Percentiles rank a stretch among this genome's conserved stretches.
phyloP scores from a whole-genome alignment of 2,329 filamentous ascomycete species.

The Onygena corvina region DNA sequence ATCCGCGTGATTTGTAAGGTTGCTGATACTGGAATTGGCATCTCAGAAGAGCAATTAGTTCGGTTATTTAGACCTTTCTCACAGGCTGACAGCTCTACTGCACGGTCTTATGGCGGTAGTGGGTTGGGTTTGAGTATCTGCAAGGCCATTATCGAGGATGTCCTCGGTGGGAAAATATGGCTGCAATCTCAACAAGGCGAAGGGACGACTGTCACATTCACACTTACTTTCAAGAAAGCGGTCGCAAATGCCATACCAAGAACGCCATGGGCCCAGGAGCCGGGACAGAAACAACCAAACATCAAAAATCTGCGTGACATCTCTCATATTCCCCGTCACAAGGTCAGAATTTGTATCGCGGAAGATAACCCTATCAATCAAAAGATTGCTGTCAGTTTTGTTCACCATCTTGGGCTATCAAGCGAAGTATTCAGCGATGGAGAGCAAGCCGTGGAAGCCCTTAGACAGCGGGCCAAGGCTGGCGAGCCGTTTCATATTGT shows the following conservation, averaged over 20 bases:
- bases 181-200: constrained; percentile 61
- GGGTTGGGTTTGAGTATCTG: constrained; percentile 86
- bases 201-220: constrained; percentile 59
- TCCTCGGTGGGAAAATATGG: constrained; percentile 76
- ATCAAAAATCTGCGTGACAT: constrained; percentile 50
- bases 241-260: constrained; percentile 46
- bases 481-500: constrained; percentile 76
- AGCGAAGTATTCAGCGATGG: constrained; percentile 88
- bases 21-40: constrained; percentile 81
- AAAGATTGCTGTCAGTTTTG: constrained; percentile 84
- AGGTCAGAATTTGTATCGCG: constrained; percentile 80
- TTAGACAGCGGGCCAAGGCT: constrained; percentile 59
- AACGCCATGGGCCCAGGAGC: constrained; percentile 43
- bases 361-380: constrained; percentile 95
- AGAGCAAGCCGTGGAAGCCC: constrained; percentile 70
- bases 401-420: constrained; percentile 70
- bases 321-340: constrained; percentile 58
- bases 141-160: constrained; percentile 84
- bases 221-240: constrained; percentile 74
- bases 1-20: constrained; percentile 76
- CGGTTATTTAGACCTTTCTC: constrained; percentile 88
- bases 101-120: constrained; percentile 81
- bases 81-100: constrained; percentile 82
- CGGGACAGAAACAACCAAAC: constrained; percentile 30
- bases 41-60: constrained; percentile 60